Evolutionary conservation across 768 basidiomycete species (phyloP), one percentile per base, ranked within the genome.

Genomic region (Rhizopogon salebrosus): DNA sequence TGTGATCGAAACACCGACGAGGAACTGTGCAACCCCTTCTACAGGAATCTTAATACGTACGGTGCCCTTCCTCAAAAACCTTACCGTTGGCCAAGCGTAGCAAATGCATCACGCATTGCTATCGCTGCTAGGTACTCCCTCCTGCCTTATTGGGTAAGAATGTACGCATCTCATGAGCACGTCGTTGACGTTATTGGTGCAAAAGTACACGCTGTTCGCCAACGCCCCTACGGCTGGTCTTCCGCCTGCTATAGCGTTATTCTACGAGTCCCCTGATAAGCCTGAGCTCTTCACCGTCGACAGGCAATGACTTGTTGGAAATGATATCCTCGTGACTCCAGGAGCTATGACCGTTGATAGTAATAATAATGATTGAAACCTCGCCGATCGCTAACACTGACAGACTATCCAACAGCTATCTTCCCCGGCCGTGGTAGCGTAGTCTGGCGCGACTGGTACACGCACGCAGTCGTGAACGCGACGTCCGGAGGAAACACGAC

Each of bases 1-100:
- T 11, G 3, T 9, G 62, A 53, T 55, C 80, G 72, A 2, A 89
- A 91, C 64, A 83, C 84, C 7, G 80, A 89, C 58, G 89, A 92
- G 65, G 88, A 91, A 64, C 75, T 92, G 9, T 88, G 87, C 68
- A 84, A 83, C 56, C 89, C 89, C 5, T 92, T 92, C 74, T 90
- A 82, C 66, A 75, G 89, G 48, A 92, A 92, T 64, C 90, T 92
- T 65, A 88, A 88, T 56, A 67, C 74, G 29, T 72, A 71, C 49
- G 80, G 80, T 22, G 84, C 86, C 4, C 72, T 89, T 26, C 69
- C 82, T n/a, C 90, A 91, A 64, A 89, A 91, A 61, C 87, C 88
- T 2, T 92, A 85, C 59, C 73, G 80, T 38, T 92, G 90, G 89
- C 85, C 87, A 51, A 85, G 82, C 49, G 89, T 91, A 13, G 86